Conservation (phyloP, 1,139 yeast species). For the Pichia sp. region DNA sequence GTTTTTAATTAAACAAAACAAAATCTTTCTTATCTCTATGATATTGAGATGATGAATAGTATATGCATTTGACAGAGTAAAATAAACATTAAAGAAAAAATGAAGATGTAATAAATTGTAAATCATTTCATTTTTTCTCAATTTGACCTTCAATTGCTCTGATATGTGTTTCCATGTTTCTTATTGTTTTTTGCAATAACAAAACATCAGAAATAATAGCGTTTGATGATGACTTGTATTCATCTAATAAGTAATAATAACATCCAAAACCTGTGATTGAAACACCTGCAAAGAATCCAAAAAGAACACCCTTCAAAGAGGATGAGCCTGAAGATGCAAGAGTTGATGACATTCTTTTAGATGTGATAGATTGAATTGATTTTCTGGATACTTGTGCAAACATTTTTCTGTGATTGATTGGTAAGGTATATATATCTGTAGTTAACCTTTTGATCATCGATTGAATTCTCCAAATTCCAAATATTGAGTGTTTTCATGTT, state of each 20-base stretch:
- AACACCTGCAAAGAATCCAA: slow-evolving; percentile 76
- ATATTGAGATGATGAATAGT: not conserved
- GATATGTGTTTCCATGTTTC: slow-evolving; percentile 61
- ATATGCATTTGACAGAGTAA: not conserved
- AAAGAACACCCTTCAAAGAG: slow-evolving; percentile 54
- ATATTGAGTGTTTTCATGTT: not conserved
- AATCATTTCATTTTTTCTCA: slow-evolving; percentile 8
- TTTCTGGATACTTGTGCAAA: slow-evolving; percentile 16
- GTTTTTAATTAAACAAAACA: not conserved
- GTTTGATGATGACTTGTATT: slow-evolving; percentile 65
- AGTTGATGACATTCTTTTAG: slow-evolving; percentile 22
- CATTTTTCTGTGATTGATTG: slow-evolving; percentile 8
- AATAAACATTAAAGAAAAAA: not conserved
- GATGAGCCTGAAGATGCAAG: slow-evolving; percentile 18
- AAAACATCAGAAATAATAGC: slow-evolving; percentile 72
- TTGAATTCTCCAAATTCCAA: not conserved
- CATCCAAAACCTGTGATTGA: slow-evolving; percentile 68
- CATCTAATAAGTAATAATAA: slow-evolving; percentile 71
- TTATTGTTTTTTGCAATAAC: slow-evolving; percentile 60
- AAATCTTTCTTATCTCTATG: not conserved
- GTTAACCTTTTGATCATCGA: not conserved
- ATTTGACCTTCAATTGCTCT: slow-evolving; percentile 19
- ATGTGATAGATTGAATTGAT: slow-evolving; percentile 9
- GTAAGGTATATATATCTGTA: not conserved
- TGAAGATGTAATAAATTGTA: not conserved